A percentile compares a stretch with the other conserved stretches of the same genome.
Evolutionary conservation across 83 land plant species (phyloP).

Genomic region (Thuja plicata): DNA sequence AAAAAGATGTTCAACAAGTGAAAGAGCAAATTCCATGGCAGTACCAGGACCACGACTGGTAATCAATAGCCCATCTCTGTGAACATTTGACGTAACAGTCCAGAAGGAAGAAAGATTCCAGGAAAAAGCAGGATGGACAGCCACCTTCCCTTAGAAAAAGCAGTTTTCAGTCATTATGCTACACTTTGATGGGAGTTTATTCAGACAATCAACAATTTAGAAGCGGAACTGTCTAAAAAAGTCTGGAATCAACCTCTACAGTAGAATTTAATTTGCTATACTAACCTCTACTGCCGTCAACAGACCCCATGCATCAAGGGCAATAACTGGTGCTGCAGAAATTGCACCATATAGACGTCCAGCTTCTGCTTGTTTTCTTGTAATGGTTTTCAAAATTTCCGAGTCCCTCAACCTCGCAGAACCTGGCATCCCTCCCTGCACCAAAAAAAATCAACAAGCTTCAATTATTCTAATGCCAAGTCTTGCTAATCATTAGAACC

Average conservation of each 20-base stretch:
- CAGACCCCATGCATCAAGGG: slow-evolving; percentile 69
- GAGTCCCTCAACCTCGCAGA: slow-evolving; percentile 74
- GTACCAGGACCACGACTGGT: slow-evolving; percentile 99
- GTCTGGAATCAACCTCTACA: neutral
- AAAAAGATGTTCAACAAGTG: slow-evolving; percentile 85
- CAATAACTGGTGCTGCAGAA: slow-evolving; percentile 90
- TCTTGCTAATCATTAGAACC: neutral
- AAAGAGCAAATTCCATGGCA: slow-evolving; percentile 81
- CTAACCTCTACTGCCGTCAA: slow-evolving; percentile 47
- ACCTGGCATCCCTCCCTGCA: slow-evolving; percentile 96
- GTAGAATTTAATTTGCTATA: neutral
- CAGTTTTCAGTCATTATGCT: neutral
- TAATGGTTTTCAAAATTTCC: slow-evolving; percentile 50
- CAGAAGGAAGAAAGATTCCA: slow-evolving; percentile 72
- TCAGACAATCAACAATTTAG: neutral
- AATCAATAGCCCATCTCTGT: slow-evolving; percentile 75
- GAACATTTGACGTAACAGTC: slow-evolving; percentile 78
- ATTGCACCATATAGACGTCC: slow-evolving; percentile 75
- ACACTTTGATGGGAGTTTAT: neutral
- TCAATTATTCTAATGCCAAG: neutral
- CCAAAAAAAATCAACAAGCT: neutral
- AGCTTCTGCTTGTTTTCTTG: slow-evolving; percentile 66
- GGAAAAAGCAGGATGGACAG: slow-evolving; percentile 85
- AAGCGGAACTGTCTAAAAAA: neutral
- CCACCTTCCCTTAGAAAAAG: slow-evolving; percentile 27